Evolutionary conservation across 768 basidiomycete genomes (phyloP), one percentile per base, ranked within the genome.

Genomic region (Termitomyces eurrhizus): DNA sequence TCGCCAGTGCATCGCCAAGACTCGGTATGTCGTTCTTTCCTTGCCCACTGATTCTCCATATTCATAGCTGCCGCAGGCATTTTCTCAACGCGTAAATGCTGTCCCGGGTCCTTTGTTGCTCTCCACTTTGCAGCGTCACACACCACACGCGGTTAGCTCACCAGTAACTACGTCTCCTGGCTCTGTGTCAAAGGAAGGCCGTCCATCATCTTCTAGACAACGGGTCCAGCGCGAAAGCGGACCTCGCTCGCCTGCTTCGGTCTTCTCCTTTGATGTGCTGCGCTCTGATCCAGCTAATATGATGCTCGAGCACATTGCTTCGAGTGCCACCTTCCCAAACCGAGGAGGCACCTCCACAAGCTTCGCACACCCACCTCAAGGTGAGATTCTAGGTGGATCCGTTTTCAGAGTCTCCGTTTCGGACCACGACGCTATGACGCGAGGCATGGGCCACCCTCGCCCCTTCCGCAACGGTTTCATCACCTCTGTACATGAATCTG

Each of bases 231-330:
- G n/a, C 32, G 46, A 50, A n/a, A 50, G 35, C n/a, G 56, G 50
- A 5, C 36, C 44, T 35, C 58, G 48, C 21, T 56, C 68, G 18
- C 39, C 62, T 37, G 51, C 69, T 16, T 46, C 62, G 5, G 51
- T 53, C 32, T 76, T 73, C 65, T 78, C 77, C 2, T 82, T 79
- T 69, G 77, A 75, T 64, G 77, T 80, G n/a, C 72, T 79, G 41
- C 73, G 77, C 21, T 76, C 80, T 7, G 75, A 78, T 61, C 78
- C 80, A 32, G 46, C 74, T 57, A 73, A 70, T 3, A 65, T 75
- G 4, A 79, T 80, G 11, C 73, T 80, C 11, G 72, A 80, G 56
- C 80, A 80, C 50, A 72, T 80, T 52, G 69, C 77, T 8, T 77
- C 80, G 37, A 78, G 76, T 65, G 74, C 72, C 24, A 76, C 76